Base-by-base conservation (phyloP, 2,329 filamentous ascomycete species). In the Akanthomyces uredinophilus region DNA sequence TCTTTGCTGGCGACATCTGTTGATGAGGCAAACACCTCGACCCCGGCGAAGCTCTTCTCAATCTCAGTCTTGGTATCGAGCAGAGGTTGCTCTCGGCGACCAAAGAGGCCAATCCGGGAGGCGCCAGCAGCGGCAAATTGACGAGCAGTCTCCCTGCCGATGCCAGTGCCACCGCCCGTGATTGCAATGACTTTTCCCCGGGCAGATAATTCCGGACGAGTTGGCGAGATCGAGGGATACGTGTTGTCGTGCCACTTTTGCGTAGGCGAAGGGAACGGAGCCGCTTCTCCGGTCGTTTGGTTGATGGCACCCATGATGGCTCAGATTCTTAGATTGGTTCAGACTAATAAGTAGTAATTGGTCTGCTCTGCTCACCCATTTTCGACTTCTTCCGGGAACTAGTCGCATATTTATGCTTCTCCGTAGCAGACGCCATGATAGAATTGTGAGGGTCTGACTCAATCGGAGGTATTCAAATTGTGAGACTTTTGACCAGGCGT, bases 101-200 rank as follows among this genome's bases (percentile, higher is more conserved):
- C 75, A 0, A 74, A 57, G 4, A 87, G 74, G 47, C 85, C 78
- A 5, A 87, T 74, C 54, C 77, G 79, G 1, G 82, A 79, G 5
- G 79, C 76, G 63, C 77, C 70, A 1, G 69, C 69, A 5, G 60
- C 61, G 7, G 79, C 79, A 70, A 78, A 79, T 47, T 72, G 70
- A 29, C 69, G 70, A 18, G 77, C 73, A 62, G 80, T 77, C 1
- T 73, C 75, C n/a, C 75, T 75, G 1, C 81, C 81, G 53, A 83
- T 77, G 0, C 80, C 80, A 53, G 79, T 78, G 5, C 81, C 81
- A 18, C 81, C 82, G n/a, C 82, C 82, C 1, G 82, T 84, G 52
- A 85, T 79, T 35, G 83, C 63, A 49, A 83, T 80, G 0, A 75
- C 79, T 65, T 81, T 83, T 47, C 72, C 76, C 10, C 70, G 56